phyloP scores from a whole-genome alignment of 106 monocot species.

The Dendrobium chrysotoxum region DNA sequence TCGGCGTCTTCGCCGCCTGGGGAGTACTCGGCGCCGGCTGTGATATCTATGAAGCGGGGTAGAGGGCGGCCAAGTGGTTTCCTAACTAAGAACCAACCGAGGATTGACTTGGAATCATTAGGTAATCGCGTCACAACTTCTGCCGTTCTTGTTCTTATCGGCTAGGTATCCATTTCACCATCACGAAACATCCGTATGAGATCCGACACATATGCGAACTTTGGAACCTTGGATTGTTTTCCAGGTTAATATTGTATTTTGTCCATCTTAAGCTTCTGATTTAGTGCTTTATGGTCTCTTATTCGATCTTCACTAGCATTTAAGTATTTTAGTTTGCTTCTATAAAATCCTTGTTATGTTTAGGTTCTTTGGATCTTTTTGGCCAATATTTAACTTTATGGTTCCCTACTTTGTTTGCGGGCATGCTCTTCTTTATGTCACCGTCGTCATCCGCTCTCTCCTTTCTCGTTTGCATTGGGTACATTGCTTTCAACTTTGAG shows the following conservation, averaged over 20 bases:
- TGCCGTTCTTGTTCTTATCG: background rate
- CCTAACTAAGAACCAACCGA: slow-evolving; percentile 20
- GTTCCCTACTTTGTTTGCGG: background rate
- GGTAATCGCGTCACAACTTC: slow-evolving; percentile 23
- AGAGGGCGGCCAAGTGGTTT: slow-evolving; percentile 58
- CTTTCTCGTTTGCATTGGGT: slow-evolving; percentile 3
- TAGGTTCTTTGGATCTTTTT: background rate
- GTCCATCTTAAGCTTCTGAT: background rate
- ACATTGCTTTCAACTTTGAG: slow-evolving; percentile 2
- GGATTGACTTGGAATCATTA: slow-evolving; percentile 29
- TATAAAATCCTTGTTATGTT: too few relatives aligned
- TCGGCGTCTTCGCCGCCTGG: slow-evolving; percentile 54
- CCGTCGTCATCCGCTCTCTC: slow-evolving; percentile 3
- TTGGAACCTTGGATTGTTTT: background rate
- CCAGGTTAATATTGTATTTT: background rate
- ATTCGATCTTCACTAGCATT: background rate
- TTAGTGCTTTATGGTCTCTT: background rate
- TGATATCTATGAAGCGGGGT: slow-evolving; percentile 47
- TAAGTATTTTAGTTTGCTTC: background rate
- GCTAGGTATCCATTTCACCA: background rate
- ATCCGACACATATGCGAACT: background rate
- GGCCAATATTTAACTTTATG: background rate
- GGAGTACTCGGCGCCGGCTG: slow-evolving; percentile 26
- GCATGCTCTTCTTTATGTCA: background rate
- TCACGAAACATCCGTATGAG: background rate